Evolutionary conservation across 768 basidiomycete genomes (phyloP).

Genomic region (Cystofilobasidium capitatum): DNA sequence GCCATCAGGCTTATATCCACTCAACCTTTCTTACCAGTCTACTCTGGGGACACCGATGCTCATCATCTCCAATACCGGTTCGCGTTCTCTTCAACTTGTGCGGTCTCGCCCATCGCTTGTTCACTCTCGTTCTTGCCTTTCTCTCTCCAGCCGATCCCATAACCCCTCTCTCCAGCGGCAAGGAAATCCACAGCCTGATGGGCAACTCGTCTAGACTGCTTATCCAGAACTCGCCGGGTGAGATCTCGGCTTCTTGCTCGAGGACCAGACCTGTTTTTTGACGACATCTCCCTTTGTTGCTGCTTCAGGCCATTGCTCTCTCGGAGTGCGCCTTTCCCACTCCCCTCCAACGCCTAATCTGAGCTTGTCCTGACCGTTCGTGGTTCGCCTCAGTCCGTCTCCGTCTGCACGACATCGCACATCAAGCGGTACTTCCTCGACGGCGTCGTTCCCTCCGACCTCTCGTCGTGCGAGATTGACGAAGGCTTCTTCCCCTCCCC

Average conservation of each 20-base stretch:
- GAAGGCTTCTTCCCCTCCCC: conserved; percentile 2
- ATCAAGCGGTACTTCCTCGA: conserved; percentile 6
- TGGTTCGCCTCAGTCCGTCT: not conserved
- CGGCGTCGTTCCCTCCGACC: not conserved
- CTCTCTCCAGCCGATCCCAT: conserved; percentile 23
- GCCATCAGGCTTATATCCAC: not conserved
- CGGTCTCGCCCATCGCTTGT: not conserved
- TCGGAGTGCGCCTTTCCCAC: not conserved
- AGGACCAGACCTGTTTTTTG: not conserved
- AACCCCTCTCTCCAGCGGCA: conserved; percentile 5
- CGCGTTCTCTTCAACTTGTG: not conserved
- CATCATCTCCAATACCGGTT: conserved; percentile 17
- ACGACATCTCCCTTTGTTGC: not conserved
- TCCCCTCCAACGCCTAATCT: not conserved
- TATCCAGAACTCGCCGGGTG: conserved; percentile 20
- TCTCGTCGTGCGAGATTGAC: not conserved
- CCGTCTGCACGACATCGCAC: not conserved
- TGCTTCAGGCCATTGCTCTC: conserved; percentile 5
- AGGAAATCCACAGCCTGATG: conserved; percentile 18
- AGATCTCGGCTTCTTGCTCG: not conserved
- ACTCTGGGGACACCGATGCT: conserved; percentile 9
- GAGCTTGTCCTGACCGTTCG: not conserved
- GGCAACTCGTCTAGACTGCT: conserved; percentile 14
- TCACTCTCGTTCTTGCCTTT: too few relatives aligned
- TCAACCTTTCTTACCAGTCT: not conserved